phyloP scores from a whole-genome alignment of 768 basidiomycete genomes.

The Tulasnella sp. region DNA sequence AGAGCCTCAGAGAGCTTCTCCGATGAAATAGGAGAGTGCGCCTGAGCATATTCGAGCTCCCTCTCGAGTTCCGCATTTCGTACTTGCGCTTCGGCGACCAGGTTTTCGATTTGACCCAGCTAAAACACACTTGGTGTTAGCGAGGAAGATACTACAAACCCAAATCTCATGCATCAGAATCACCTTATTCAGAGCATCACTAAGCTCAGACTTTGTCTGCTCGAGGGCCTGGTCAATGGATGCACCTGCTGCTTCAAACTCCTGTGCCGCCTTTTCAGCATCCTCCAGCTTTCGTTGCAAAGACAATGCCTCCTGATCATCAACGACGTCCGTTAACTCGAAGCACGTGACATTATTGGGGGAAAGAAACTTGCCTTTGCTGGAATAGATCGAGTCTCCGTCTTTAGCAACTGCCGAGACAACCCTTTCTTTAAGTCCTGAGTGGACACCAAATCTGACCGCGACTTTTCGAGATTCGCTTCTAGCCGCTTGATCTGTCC shows the following conservation, averaged over 20 bases:
- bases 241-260: not conserved
- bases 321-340: no score
- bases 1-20: not conserved
- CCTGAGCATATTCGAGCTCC: not conserved
- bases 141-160: no score
- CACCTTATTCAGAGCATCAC: constrained; percentile 9
- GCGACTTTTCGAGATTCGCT: not conserved
- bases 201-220: constrained; percentile 9
- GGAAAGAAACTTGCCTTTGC: not conserved
- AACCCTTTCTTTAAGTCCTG: constrained; percentile 4
- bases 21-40: not conserved
- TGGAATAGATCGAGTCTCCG: not conserved
- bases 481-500: constrained; percentile 3
- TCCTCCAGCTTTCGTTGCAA: not conserved
- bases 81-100: not conserved
- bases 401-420: not conserved
- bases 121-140: not conserved
- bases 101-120: not conserved
- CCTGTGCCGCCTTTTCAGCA: not conserved
- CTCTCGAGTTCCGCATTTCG: constrained; percentile 6
- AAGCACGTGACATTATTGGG: not conserved
- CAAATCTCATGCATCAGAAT: not conserved
- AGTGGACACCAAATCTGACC: not conserved
- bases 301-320: not conserved
- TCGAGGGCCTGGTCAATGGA: not conserved